These are phyloP conservation scores for Capronia americana DNA, from an alignment of 2,329 filamentous ascomycete genomes.

Conservation along the genomic window DNA sequence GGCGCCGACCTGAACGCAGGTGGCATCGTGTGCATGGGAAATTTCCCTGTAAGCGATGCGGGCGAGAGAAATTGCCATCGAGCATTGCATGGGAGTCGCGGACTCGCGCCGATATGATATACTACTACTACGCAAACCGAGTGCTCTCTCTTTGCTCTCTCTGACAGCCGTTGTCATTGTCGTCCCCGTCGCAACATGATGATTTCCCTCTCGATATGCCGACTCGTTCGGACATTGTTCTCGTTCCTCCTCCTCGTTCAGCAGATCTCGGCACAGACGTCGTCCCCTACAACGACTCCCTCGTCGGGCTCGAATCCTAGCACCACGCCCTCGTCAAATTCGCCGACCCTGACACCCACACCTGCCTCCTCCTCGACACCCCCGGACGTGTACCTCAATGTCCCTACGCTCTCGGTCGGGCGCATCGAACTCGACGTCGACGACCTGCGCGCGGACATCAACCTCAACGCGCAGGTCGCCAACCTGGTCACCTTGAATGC, in stretches of 20 bases:
- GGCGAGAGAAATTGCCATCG: constrained; percentile 16
- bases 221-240: background rate
- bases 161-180: background rate
- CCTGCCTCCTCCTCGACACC: constrained; percentile 9
- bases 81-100: background rate
- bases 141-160: background rate
- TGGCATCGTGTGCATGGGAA: constrained; percentile 3
- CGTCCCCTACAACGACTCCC: background rate
- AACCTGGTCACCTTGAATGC: constrained; percentile 62
- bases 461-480: constrained; percentile 66
- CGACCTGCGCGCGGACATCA: constrained; percentile 64
- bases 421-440: constrained; percentile 67
- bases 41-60: constrained; percentile 19
- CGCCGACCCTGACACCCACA: constrained; percentile 43
- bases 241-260: constrained; percentile 1
- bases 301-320: constrained; percentile 1
- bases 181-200: constrained; percentile 7
- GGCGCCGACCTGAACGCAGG: too few relatives aligned
- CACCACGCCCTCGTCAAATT: constrained; percentile 39
- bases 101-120: background rate
- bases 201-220: background rate
- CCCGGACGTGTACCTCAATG: constrained; percentile 65
- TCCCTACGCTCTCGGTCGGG: constrained; percentile 65
- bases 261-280: constrained; percentile 10
- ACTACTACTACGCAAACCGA: background rate